These are phyloP conservation scores for Hypoxylon sp. DNA, from an alignment of 2,329 filamentous ascomycete genomes.

Conservation along the genomic window DNA sequence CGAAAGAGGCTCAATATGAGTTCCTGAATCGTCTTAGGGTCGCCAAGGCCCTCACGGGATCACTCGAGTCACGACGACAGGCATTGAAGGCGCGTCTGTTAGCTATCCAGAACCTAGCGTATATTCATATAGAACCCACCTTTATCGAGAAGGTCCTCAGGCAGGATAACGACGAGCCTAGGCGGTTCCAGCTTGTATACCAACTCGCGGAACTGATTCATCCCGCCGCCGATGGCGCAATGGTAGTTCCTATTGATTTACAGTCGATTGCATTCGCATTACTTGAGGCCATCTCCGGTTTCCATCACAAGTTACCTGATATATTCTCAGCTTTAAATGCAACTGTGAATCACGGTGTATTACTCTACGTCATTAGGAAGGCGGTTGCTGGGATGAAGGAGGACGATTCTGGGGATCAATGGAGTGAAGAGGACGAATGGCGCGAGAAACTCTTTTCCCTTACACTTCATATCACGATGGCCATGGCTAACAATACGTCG, in stretches of 20 bases:
- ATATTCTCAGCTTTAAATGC: slow-evolving; percentile 92
- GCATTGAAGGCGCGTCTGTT: slow-evolving; percentile 86
- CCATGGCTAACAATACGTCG: slow-evolving; percentile 67
- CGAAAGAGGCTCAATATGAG: slow-evolving; percentile 83
- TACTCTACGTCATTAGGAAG: slow-evolving; percentile 93
- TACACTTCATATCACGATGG: slow-evolving; percentile 82
- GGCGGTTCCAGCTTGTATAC: slow-evolving; percentile 89
- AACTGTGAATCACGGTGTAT: slow-evolving; percentile 94
- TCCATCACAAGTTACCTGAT: slow-evolving; percentile 82
- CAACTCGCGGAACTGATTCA: slow-evolving; percentile 94
- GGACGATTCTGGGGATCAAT: slow-evolving; percentile 70
- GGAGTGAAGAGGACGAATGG: slow-evolving; percentile 86
- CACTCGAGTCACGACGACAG: slow-evolving; percentile 77
- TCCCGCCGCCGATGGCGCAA: slow-evolving; percentile 78
- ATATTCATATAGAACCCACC: slow-evolving; percentile 85
- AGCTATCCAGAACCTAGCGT: slow-evolving; percentile 91
- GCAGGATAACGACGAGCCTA: slow-evolving; percentile 90
- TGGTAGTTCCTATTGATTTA: slow-evolving; percentile 78
- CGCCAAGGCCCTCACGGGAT: slow-evolving; percentile 82
- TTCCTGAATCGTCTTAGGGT: slow-evolving; percentile 85
- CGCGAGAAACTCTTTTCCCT: slow-evolving; percentile 91
- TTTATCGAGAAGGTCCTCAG: slow-evolving; percentile 90
- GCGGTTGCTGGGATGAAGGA: slow-evolving; percentile 85
- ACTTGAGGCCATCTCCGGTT: slow-evolving; percentile 87
- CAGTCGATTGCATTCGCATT: slow-evolving; percentile 87